These are phyloP conservation scores for Suillus cothurnatus DNA, from an alignment of 768 basidiomycete species.

Conservation along the genomic window DNA sequence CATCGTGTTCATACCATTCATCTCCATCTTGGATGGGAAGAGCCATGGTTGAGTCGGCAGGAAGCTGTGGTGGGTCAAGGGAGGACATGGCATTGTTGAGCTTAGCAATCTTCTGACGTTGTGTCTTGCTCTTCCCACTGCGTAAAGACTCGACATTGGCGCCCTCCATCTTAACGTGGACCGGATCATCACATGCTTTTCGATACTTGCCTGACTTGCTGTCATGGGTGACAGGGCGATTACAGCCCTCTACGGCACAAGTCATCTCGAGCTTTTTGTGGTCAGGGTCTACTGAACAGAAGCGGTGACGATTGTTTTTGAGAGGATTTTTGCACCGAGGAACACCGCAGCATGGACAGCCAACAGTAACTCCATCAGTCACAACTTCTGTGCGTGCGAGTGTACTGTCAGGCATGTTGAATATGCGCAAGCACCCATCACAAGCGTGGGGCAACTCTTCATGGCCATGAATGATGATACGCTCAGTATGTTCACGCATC, in stretches of 20 bases:
- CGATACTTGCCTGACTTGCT: neutral
- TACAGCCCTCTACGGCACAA: conserved; percentile 10
- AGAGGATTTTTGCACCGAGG: conserved; percentile 15
- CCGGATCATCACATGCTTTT: conserved; percentile 10
- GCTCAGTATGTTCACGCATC: conserved; percentile 27
- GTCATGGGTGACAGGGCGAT: conserved; percentile 3
- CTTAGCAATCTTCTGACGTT: neutral
- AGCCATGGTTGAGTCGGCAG: no score
- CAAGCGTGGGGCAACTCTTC: conserved; percentile 33
- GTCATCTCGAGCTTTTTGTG: neutral
- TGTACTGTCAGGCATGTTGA: conserved; percentile 11
- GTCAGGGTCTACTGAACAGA: conserved; percentile 13
- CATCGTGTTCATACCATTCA: neutral
- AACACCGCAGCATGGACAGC: conserved; percentile 17
- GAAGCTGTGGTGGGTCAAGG: no score
- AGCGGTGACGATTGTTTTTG: conserved; percentile 17
- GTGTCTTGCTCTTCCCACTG: neutral
- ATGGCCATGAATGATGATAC: conserved; percentile 26
- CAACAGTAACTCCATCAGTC: conserved; percentile 23
- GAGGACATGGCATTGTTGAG: neutral
- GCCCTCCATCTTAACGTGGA: neutral
- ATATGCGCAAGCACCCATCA: conserved; percentile 26
- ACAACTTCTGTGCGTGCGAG: conserved; percentile 14
- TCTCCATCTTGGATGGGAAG: neutral
- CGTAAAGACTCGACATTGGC: neutral